phyloP scores from a whole-genome alignment of 2,329 filamentous ascomycete species.

The Diaporthe nobilis region DNA sequence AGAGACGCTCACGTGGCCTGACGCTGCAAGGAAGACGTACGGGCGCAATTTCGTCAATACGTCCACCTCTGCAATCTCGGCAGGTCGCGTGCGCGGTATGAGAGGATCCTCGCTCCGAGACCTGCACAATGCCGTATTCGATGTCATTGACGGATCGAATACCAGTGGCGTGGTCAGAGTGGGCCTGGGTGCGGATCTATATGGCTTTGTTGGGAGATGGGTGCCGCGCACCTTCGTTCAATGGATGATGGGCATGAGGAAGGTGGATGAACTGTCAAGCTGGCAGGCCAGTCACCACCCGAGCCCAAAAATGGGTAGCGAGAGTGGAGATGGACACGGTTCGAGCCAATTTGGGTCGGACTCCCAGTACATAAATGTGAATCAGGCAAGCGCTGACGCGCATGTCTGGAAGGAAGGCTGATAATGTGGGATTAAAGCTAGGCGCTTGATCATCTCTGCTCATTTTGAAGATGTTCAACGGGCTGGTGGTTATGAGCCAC shows the following conservation, averaged over 20 bases:
- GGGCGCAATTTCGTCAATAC: constrained; percentile 73
- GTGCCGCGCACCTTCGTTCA: constrained; percentile 83
- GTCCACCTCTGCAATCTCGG: constrained; percentile 68
- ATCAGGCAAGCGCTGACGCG: constrained; percentile 58
- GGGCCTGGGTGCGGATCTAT: constrained; percentile 86
- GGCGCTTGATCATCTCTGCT: not conserved
- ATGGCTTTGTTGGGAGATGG: constrained; percentile 88
- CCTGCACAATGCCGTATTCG: constrained; percentile 90
- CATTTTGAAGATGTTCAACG: not conserved
- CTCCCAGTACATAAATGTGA: constrained; percentile 67
- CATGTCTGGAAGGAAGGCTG: constrained; percentile 63
- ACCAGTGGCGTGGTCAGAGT: constrained; percentile 79
- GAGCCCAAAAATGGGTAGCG: constrained; percentile 49
- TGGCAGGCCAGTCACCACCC: constrained; percentile 60
- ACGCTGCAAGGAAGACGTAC: constrained; percentile 72
- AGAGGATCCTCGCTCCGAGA: constrained; percentile 81
- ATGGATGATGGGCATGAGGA: constrained; percentile 90
- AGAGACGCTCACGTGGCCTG: constrained; percentile 75
- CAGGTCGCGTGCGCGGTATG: constrained; percentile 70
- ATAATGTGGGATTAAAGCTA: too few relatives aligned
- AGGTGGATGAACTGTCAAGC: constrained; percentile 69
- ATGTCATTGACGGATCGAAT: constrained; percentile 81
- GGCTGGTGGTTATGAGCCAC: not conserved
- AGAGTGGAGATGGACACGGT: constrained; percentile 45
- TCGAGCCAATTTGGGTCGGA: constrained; percentile 27